A percentile compares a stretch with the other conserved stretches of the same genome.
These are phyloP conservation scores for Phaeosphaeriaceae sp. DNA, from an alignment of 2,329 filamentous ascomycete genomes.

Conservation along the genomic window DNA sequence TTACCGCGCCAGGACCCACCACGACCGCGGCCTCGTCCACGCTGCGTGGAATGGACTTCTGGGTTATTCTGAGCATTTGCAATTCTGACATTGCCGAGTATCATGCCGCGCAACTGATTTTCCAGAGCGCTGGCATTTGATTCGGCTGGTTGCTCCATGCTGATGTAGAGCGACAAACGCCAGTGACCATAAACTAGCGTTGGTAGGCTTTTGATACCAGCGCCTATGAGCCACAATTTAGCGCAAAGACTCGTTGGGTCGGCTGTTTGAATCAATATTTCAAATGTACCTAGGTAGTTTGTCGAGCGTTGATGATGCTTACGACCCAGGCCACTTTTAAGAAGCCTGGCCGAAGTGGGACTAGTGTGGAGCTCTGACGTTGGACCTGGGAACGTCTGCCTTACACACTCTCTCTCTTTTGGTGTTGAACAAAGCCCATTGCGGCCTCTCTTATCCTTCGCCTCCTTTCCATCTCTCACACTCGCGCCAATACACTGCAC, in stretches of 20 bases:
- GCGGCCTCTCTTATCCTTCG: constrained; percentile 22
- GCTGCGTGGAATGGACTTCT: constrained; percentile 20
- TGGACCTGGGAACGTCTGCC: constrained; percentile 4
- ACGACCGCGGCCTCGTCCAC: constrained; percentile 30
- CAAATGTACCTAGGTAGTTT: not conserved
- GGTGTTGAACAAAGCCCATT: constrained; percentile 9
- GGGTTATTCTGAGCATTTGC: constrained; percentile 22
- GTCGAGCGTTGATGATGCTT: not conserved
- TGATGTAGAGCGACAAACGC: constrained; percentile 1
- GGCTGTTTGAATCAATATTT: not conserved
- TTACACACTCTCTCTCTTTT: not conserved
- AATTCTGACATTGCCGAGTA: constrained; percentile 59
- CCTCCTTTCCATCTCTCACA: constrained; percentile 20
- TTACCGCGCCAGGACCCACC: constrained; percentile 20
- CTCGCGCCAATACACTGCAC: constrained; percentile 18
- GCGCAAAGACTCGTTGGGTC: too few species aligned
- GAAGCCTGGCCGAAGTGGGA: constrained; percentile 8
- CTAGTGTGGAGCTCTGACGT: constrained; percentile 23
- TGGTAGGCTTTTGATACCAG: too few species aligned
- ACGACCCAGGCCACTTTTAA: constrained; percentile 5
- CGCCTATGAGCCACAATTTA: too few species aligned
- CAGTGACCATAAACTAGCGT: too few species aligned
- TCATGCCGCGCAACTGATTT: constrained; percentile 65
- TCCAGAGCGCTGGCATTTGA: constrained; percentile 48
- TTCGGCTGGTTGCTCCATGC: constrained; percentile 24